A percentile compares a stretch with the other conserved stretches of the same genome.
Evolutionary conservation across 1,284 basidiomycete species (phyloP).

Genomic region (Papiliotrema flavescens): DNA sequence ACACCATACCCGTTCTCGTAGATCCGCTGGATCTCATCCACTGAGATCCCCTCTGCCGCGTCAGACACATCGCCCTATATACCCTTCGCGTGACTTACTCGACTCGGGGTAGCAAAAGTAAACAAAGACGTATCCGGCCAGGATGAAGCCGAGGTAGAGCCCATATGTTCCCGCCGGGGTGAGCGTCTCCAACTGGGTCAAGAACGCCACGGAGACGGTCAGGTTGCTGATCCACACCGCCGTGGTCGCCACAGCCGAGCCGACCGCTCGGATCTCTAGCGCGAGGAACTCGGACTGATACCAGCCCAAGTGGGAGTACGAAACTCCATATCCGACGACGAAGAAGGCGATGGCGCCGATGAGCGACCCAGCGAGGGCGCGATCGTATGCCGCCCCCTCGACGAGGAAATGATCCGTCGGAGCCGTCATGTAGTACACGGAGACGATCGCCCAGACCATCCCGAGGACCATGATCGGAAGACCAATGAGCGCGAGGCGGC

Average conservation of each 20-base stretch:
- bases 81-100: slow-evolving; percentile 1
- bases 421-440: not conserved
- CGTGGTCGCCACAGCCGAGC: slow-evolving; percentile 11
- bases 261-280: slow-evolving; percentile 34
- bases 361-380: slow-evolving; percentile 22
- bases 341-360: slow-evolving; percentile 34
- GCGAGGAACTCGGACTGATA: slow-evolving; percentile 31
- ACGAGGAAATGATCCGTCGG: not conserved
- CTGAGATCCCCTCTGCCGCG: not conserved
- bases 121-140: slow-evolving; percentile 8
- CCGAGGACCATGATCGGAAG: slow-evolving; percentile 23
- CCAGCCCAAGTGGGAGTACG: slow-evolving; percentile 42
- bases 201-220: slow-evolving; percentile 12
- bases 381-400: not conserved
- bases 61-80: no score
- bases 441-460: not conserved
- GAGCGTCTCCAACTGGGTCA: slow-evolving; percentile 10
- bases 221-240: slow-evolving; percentile 15
- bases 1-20: not conserved
- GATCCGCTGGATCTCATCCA: not conserved
- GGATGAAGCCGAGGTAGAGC: slow-evolving; percentile 12
- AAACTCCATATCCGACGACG: slow-evolving; percentile 32
- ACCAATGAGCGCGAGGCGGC: slow-evolving; percentile 24
- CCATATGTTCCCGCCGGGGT: slow-evolving; percentile 11
- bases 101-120: slow-evolving; percentile 20